phyloP scores from a whole-genome alignment of 2,329 filamentous ascomycete species.

The Daldinia eschscholtzii region DNA sequence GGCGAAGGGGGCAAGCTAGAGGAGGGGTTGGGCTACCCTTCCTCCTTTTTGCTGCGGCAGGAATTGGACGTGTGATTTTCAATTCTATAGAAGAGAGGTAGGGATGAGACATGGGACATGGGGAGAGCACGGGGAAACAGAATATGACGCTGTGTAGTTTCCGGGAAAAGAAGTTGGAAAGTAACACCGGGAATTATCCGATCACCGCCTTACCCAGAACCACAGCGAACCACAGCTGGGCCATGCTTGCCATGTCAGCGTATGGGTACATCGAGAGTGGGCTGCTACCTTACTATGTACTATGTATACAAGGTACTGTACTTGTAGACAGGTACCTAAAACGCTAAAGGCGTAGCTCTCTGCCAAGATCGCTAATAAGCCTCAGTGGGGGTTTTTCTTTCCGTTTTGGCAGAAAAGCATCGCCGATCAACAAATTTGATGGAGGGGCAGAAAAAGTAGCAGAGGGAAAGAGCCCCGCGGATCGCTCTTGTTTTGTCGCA shows the following conservation, averaged over 20 bases:
- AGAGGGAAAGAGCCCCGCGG: conserved; percentile 29
- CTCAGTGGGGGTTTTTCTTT: conserved; percentile 33
- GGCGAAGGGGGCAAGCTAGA: background rate
- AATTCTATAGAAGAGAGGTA: conserved; percentile 3
- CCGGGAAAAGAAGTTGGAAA: conserved; percentile 15
- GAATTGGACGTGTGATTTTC: conserved; percentile 10
- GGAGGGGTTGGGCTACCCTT: conserved; percentile 17
- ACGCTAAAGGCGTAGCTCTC: background rate
- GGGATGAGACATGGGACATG: conserved; percentile 1
- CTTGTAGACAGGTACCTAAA: conserved; percentile 2
- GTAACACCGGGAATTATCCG: conserved; percentile 40
- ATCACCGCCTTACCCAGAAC: conserved; percentile 25
- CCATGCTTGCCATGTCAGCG: background rate
- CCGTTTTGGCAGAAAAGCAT: conserved; percentile 38
- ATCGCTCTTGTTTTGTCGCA: conserved; percentile 29
- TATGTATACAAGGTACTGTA: too few species aligned
- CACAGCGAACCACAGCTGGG: background rate
- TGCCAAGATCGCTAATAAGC: conserved; percentile 40
- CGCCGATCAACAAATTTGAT: conserved; percentile 37
- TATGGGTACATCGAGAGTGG: too few species aligned
- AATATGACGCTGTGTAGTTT: conserved; percentile 31
- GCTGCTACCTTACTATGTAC: too few species aligned
- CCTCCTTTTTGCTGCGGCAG: conserved; percentile 25
- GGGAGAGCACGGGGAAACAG: background rate
- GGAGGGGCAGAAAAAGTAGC: conserved; percentile 28